Conservation (phyloP, 164 flowering plant species). For the Kingdonia uniflora region DNA sequence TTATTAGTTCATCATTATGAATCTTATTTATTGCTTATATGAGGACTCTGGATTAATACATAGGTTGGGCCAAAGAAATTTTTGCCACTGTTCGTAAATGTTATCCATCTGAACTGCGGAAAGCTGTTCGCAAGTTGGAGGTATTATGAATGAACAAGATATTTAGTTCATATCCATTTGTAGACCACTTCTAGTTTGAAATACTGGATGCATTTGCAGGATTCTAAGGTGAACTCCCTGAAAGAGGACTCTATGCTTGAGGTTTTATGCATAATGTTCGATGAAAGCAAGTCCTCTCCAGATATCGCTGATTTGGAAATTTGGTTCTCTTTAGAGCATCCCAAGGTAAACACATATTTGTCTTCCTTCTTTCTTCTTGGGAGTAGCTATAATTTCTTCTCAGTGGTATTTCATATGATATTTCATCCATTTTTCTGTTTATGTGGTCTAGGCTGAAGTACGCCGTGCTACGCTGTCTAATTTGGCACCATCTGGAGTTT, state of each 20-base stretch:
- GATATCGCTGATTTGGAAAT: slow-evolving; percentile 49
- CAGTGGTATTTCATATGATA: not conserved
- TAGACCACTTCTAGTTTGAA: not conserved
- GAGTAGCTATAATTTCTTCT: not conserved
- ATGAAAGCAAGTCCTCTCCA: slow-evolving; percentile 33
- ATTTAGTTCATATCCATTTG: no score
- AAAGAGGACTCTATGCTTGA: slow-evolving; percentile 34
- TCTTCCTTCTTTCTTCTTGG: not conserved
- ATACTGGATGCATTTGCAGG: slow-evolving; percentile 24
- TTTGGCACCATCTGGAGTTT: slow-evolving; percentile 32
- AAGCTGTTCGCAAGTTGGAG: slow-evolving; percentile 45
- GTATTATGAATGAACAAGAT: slow-evolving; percentile 28
- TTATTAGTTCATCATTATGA: no score
- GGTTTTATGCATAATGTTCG: slow-evolving; percentile 41
- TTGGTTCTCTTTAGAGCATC: slow-evolving; percentile 78
- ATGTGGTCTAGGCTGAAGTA: slow-evolving; percentile 49
- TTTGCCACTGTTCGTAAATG: slow-evolving; percentile 39
- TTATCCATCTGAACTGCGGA: slow-evolving; percentile 56
- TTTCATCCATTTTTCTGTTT: not conserved
- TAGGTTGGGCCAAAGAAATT: slow-evolving; percentile 63
- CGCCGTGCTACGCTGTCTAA: slow-evolving; percentile 49
- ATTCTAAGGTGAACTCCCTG: slow-evolving; percentile 29
- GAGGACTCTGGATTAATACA: not conserved
- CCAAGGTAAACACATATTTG: slow-evolving; percentile 42
- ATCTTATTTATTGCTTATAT: no score